A percentile compares a stretch with the other conserved stretches of the same genome.
phyloP scores from a whole-genome alignment of 768 basidiomycete genomes.

The Pleurotus djamor region DNA sequence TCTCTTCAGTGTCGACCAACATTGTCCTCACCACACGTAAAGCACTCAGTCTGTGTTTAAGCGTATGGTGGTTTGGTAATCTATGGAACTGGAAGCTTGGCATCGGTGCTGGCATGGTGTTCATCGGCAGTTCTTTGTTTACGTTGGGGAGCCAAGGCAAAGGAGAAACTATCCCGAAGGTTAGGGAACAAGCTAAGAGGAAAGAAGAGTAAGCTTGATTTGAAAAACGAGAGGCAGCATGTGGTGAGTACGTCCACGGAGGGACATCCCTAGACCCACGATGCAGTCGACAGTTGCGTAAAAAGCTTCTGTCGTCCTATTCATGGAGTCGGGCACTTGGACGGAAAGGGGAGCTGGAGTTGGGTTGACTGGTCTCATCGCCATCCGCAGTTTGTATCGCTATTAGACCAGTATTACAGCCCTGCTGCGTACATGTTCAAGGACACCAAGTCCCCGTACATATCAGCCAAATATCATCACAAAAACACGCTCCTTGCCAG shows the following conservation, averaged over 20 bases:
- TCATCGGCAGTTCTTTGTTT: constrained; percentile 65
- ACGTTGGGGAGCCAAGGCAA: constrained; percentile 17
- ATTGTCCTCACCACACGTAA: constrained; percentile 80
- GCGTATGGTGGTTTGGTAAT: constrained; percentile 83
- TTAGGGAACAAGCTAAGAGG: background rate
- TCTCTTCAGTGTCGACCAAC: constrained; percentile 80
- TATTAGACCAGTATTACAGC: too few relatives aligned
- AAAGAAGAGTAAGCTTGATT: background rate
- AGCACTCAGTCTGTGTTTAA: constrained; percentile 75
- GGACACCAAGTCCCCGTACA: too few relatives aligned
- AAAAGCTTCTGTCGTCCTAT: background rate
- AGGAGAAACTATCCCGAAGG: background rate
- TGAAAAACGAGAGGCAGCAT: background rate
- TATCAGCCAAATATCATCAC: too few relatives aligned
- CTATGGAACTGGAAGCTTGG: constrained; percentile 67
- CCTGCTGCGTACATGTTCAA: too few relatives aligned
- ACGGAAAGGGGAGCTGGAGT: too few relatives aligned
- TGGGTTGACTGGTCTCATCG: too few relatives aligned
- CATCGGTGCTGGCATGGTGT: constrained; percentile 72
- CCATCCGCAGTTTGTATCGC: too few relatives aligned
- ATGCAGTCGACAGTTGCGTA: background rate
- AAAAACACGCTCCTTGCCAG: too few relatives aligned
- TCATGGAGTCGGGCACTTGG: background rate
- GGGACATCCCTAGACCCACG: background rate
- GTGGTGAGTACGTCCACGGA: background rate